Percentiles rank a stretch among this genome's conserved stretches.
Conservation (phyloP, 768 basidiomycete genomes). For the Tricholoma furcatifolium region DNA sequence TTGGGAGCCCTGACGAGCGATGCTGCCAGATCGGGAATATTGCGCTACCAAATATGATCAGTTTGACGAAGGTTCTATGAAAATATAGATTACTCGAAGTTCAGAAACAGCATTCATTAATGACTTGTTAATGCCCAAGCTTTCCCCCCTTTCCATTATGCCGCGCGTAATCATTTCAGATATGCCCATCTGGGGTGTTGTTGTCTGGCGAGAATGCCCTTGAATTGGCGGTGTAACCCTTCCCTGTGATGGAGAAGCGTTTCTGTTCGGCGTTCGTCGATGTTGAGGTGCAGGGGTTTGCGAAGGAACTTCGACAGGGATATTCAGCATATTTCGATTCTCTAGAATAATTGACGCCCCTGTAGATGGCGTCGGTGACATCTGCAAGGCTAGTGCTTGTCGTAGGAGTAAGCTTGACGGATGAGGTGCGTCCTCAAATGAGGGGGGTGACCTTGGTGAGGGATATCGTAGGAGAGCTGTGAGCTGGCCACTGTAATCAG, state of each 20-base stretch:
- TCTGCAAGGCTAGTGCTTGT: constrained; percentile 80
- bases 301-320: constrained; percentile 65
- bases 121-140: constrained; percentile 81
- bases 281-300: constrained; percentile 35
- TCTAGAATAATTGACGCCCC: constrained; percentile 81
- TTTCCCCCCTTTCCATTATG: constrained; percentile 73
- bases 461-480: constrained; percentile 88
- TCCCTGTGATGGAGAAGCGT: constrained; percentile 10
- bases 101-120: constrained; percentile 80
- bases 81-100: constrained; percentile 51
- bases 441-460: constrained; percentile 36
- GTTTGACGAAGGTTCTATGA: neutral
- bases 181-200: constrained; percentile 47
- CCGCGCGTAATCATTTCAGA: constrained; percentile 75
- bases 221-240: constrained; percentile 13
- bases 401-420: constrained; percentile 72
- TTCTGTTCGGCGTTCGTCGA: constrained; percentile 31
- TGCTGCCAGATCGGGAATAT: constrained; percentile 80
- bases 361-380: constrained; percentile 69
- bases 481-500: constrained; percentile 85
- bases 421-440: constrained; percentile 40
- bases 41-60: constrained; percentile 49
- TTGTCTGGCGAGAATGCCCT: constrained; percentile 37
- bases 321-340: constrained; percentile 76
- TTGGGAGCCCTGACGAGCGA: constrained; percentile 62